Evolutionary conservation across 306 rosid genomes (phyloP).

Genomic region (Vachellia collinsii): DNA sequence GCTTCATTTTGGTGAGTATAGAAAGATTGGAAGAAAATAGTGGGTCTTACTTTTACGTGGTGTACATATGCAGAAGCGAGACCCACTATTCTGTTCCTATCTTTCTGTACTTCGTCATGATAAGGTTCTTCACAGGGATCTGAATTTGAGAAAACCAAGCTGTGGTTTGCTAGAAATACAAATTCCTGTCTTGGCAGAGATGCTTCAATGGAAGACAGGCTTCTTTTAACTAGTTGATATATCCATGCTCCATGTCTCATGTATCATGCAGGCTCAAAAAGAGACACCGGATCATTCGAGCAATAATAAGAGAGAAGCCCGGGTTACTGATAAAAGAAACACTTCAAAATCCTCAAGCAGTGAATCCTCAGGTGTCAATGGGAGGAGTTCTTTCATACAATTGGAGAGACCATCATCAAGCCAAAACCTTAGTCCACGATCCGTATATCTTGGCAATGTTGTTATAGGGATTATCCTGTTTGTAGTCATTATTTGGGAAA

Average conservation of each 20-base stretch:
- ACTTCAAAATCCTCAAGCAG: slow-evolving; percentile 11
- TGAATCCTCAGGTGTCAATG: slow-evolving; percentile 21
- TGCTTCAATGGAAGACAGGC: too few species aligned
- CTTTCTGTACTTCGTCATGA: too few species aligned
- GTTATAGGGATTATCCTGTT: background rate
- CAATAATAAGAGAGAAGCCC: slow-evolving; percentile 23
- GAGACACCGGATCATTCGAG: background rate
- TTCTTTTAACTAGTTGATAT: background rate
- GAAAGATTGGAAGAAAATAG: too few species aligned
- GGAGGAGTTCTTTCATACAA: slow-evolving; percentile 39
- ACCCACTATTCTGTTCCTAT: too few species aligned
- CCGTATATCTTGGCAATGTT: slow-evolving; percentile 29
- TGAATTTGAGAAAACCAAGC: too few species aligned
- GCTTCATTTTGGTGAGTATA: too few species aligned
- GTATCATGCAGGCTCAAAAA: slow-evolving; percentile 45
- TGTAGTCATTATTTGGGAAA: slow-evolving; percentile 25
- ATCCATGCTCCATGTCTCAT: slow-evolving; percentile 26
- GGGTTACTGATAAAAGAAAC: slow-evolving; percentile 19
- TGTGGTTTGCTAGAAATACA: too few species aligned
- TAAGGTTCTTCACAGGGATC: too few species aligned
- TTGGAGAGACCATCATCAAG: slow-evolving; percentile 34
- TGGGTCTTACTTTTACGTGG: too few species aligned
- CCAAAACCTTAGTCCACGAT: slow-evolving; percentile 41
- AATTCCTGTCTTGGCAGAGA: too few species aligned
- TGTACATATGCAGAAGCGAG: too few species aligned